Evolutionary conservation across 2,329 filamentous ascomycete genomes (phyloP).

Genomic region (Westerdykella aurantiaca): DNA sequence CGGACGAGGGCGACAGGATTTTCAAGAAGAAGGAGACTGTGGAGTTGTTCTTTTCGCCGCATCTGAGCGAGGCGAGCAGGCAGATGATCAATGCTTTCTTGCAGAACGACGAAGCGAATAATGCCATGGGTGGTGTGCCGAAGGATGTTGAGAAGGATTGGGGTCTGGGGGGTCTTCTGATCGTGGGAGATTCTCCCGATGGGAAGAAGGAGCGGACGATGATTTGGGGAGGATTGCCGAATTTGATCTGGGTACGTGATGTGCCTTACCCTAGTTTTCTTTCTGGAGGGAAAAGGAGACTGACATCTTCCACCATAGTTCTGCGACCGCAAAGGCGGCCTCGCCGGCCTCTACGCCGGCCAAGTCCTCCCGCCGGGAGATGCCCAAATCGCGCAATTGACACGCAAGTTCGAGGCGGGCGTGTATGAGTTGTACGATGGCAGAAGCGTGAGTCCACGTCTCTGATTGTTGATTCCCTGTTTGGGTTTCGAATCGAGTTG

Average conservation of each 20-base stretch:
- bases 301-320: slow-evolving; percentile 13
- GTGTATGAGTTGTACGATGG: slow-evolving; percentile 15
- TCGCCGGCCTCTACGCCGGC: slow-evolving; percentile 25
- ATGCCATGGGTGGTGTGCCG: slow-evolving; percentile 20
- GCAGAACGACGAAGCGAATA: slow-evolving; percentile 13
- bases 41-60: slow-evolving; percentile 28
- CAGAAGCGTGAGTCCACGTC: slow-evolving; percentile 1
- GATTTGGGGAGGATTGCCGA: slow-evolving; percentile 32
- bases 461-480: slow-evolving; percentile 2
- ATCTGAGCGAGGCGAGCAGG: slow-evolving; percentile 16
- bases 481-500: too few species aligned
- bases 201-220: slow-evolving; percentile 25
- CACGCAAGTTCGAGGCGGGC: slow-evolving; percentile 16
- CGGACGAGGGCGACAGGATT: slow-evolving; percentile 21
- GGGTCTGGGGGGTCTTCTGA: slow-evolving; percentile 28
- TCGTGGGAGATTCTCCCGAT: slow-evolving; percentile 13
- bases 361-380: slow-evolving; percentile 31
- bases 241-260: slow-evolving; percentile 28
- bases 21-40: slow-evolving; percentile 18
- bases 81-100: slow-evolving; percentile 33
- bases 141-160: slow-evolving; percentile 18
- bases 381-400: slow-evolving; percentile 9
- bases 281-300: neutral
- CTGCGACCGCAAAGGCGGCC: slow-evolving; percentile 26
- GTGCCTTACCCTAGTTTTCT: neutral